Base-by-base conservation (phyloP, 2,329 filamentous ascomycete genomes). In the Phoma herbarum region DNA sequence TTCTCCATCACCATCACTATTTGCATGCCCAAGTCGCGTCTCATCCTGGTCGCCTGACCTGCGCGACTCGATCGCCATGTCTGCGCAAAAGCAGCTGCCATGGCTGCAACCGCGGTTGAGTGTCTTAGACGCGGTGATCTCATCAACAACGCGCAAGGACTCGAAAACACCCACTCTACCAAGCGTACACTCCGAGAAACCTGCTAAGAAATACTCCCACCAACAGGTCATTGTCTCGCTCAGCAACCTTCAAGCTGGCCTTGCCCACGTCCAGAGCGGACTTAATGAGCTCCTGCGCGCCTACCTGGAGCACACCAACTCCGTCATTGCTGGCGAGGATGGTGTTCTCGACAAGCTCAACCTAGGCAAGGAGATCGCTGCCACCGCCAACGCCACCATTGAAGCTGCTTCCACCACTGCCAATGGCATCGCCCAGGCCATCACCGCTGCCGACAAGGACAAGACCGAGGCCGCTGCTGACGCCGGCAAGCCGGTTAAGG, bases 261-360 rank as follows among this genome's bases (percentile, higher is more conserved):
- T 76, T 42, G 62, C 69, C 41, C 69, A 75, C 52, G 73, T 75
- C 53, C 74, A 76, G 55, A 72, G 71, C 60, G 86, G 92, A 39
- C 88, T 97, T 74, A 89, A 90, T 72, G 89, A 88, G 59, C 89
- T 96, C 69, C 89, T 91, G 64, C 85, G 87, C 71, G 91, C 93
- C 68, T 97, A 96, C 80, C 86, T 96, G 73, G 90, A 92, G 74
- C 92, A 97, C 82, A 93, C 91, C 68, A 92, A 93, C 77, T 88
- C 92, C 8, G 86, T 96, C 46, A 85, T 97, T 12, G 70, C 70
- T 29, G 71, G 71, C 49, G 73, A 76, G 52, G 71, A 74, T 28
- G 75, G 71, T 53, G 73, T 62, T 22, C 68, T 66, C 33, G 78
- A 79, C 62, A 77, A 79, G 68, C 78, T 80, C 60, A 75, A 71